Evolutionary conservation across 768 basidiomycete species (phyloP).

Genomic region (Boletus rufocinnamomeus): DNA sequence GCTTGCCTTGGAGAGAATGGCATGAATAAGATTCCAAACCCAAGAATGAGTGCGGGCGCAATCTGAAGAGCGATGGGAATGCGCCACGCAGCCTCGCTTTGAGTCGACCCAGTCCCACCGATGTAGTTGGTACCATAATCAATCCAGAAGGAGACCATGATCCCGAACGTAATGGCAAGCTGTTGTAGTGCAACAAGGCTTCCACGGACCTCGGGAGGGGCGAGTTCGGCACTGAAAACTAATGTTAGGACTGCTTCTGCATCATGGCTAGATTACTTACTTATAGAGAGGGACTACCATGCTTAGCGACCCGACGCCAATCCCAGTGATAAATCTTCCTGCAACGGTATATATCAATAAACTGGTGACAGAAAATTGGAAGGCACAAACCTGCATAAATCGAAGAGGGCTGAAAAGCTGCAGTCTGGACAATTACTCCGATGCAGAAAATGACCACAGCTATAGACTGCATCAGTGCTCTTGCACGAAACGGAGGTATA

Average conservation of each 20-base stretch:
- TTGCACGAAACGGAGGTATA: neutral
- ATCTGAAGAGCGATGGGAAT: slow-evolving; percentile 75
- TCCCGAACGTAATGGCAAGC: slow-evolving; percentile 79
- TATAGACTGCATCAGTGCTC: slow-evolving; percentile 28
- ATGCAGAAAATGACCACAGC: slow-evolving; percentile 64
- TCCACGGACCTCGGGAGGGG: slow-evolving; percentile 81
- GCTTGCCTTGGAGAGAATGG: slow-evolving; percentile 73
- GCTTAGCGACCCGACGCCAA: slow-evolving; percentile 78
- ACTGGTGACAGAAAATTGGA: neutral
- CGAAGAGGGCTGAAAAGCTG: slow-evolving; percentile 54
- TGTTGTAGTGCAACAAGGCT: slow-evolving; percentile 81
- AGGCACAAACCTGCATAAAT: slow-evolving; percentile 61
- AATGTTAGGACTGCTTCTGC: neutral
- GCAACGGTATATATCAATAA: neutral
- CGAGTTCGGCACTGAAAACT: slow-evolving; percentile 48
- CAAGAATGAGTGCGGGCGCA: slow-evolving; percentile 70
- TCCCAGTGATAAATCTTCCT: slow-evolving; percentile 75
- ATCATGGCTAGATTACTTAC: slow-evolving; percentile 12
- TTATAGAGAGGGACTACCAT: slow-evolving; percentile 87
- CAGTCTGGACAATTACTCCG: slow-evolving; percentile 73
- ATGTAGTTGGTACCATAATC: slow-evolving; percentile 66
- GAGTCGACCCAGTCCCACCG: slow-evolving; percentile 56
- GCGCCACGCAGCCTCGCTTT: slow-evolving; percentile 73
- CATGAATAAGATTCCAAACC: slow-evolving; percentile 71
- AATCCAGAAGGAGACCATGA: slow-evolving; percentile 61